Percentiles rank a stretch among this genome's conserved stretches.
These are phyloP conservation scores for Endoconidiophora laricicola DNA, from an alignment of 2,329 filamentous ascomycete genomes.

Conservation along the genomic window DNA sequence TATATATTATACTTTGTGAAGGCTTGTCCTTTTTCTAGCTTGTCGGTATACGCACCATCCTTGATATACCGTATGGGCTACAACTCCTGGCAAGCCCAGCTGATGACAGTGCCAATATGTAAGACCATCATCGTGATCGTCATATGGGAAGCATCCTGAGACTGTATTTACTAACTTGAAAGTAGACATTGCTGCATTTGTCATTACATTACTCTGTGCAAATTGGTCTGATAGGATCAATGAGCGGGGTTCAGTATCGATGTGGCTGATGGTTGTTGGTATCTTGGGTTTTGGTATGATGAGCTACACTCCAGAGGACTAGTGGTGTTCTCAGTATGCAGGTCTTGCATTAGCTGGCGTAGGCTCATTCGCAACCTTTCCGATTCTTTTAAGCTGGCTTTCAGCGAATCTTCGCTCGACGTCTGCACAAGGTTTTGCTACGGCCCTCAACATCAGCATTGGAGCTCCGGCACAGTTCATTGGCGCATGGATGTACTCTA, in stretches of 20 bases:
- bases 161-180: background rate
- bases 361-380: slow-evolving; percentile 52
- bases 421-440: slow-evolving; percentile 47
- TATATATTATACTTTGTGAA: slow-evolving; percentile 39
- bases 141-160: background rate
- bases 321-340: slow-evolving; percentile 30
- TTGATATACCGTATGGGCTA: slow-evolving; percentile 39
- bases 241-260: slow-evolving; percentile 30
- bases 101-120: slow-evolving; percentile 52
- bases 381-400: slow-evolving; percentile 54
- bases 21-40: slow-evolving; percentile 37
- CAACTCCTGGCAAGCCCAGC: slow-evolving; percentile 37
- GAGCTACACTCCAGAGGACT: slow-evolving; percentile 41
- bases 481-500: slow-evolving; percentile 44
- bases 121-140: slow-evolving; percentile 12
- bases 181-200: slow-evolving; percentile 2
- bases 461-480: slow-evolving; percentile 54
- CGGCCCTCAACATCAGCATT: slow-evolving; percentile 52
- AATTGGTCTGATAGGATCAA: slow-evolving; percentile 49
- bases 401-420: slow-evolving; percentile 51
- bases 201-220: slow-evolving; percentile 23
- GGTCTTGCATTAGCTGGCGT: slow-evolving; percentile 48
- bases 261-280: slow-evolving; percentile 27
- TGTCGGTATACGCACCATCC: slow-evolving; percentile 45
- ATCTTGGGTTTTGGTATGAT: slow-evolving; percentile 41